A percentile compares a stretch with the other conserved stretches of the same genome.
Conservation (phyloP, 2,329 filamentous ascomycete genomes). For the Pseudomassariella vexata region DNA sequence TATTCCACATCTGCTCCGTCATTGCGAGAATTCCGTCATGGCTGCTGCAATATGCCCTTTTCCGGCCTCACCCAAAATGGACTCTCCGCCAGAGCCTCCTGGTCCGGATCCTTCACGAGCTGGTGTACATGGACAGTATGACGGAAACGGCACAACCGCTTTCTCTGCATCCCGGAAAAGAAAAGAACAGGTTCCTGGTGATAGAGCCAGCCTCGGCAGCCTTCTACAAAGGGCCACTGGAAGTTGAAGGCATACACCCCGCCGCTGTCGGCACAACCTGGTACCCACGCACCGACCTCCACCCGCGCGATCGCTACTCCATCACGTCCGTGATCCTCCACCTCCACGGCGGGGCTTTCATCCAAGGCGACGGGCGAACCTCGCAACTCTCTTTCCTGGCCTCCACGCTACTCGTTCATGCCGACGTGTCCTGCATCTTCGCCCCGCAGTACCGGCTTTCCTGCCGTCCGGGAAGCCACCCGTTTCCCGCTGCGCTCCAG, state of each 20-base stretch:
- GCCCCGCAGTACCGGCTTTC: conserved; percentile 39
- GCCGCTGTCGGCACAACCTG: conserved; percentile 22
- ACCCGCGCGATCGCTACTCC: not conserved
- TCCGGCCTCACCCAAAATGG: conserved; percentile 13
- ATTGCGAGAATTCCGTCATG: conserved; percentile 14
- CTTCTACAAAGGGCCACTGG: conserved; percentile 17
- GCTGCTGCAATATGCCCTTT: conserved; percentile 11
- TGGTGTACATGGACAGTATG: conserved; percentile 5
- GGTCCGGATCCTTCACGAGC: conserved; percentile 5
- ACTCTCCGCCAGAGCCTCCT: conserved; percentile 13
- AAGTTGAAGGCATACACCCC: conserved; percentile 11
- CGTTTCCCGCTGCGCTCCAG: conserved; percentile 40
- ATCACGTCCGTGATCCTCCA: conserved; percentile 14
- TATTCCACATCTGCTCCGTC: conserved; percentile 9
- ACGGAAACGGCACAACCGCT: conserved; percentile 9
- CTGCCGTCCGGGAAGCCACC: conserved; percentile 25
- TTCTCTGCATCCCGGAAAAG: conserved; percentile 5
- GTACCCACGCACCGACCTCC: conserved; percentile 12
- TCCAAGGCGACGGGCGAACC: conserved; percentile 15
- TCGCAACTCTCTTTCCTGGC: conserved; percentile 5
- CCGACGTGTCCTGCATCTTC: conserved; percentile 28
- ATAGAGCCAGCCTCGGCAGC: conserved; percentile 12
- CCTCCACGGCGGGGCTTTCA: conserved; percentile 21
- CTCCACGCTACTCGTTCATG: conserved; percentile 15
- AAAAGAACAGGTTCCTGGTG: conserved; percentile 6